phyloP scores from a whole-genome alignment of 1,284 basidiomycete genomes.

The Butyriboletus appendiculatus region DNA sequence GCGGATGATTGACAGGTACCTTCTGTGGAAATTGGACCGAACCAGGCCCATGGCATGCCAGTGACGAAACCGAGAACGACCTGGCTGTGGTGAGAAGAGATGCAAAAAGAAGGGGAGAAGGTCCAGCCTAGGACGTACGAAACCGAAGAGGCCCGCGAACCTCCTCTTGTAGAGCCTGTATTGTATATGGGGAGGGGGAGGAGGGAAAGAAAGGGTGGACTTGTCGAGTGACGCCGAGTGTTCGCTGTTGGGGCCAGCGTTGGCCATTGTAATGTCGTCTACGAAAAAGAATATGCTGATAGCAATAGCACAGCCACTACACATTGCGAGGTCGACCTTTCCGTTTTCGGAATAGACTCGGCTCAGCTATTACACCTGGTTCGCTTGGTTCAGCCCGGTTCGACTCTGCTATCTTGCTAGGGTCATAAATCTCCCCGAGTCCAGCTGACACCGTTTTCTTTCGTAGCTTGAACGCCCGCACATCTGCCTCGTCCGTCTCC shows the following conservation, averaged over 20 bases:
- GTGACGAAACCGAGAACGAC: constrained; percentile 59
- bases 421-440: constrained; percentile 73
- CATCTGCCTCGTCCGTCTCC: constrained; percentile 45
- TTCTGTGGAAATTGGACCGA: constrained; percentile 72
- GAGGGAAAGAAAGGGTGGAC: neutral
- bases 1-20: constrained; percentile 40
- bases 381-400: constrained; percentile 16
- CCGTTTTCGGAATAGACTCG: constrained; percentile 24
- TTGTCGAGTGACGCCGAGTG: constrained; percentile 1
- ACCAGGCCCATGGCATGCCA: constrained; percentile 71
- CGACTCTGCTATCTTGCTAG: constrained; percentile 54
- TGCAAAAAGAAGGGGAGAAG: neutral
- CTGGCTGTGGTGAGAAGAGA: constrained; percentile 35
- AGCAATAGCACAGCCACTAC: neutral
- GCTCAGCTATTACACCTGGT: constrained; percentile 2
- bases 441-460: constrained; percentile 58
- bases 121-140: constrained; percentile 43
- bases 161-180: constrained; percentile 69
- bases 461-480: constrained; percentile 63
- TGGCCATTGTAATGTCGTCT: neutral
- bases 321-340: constrained; percentile 1
- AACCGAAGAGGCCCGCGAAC: constrained; percentile 61
- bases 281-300: neutral
- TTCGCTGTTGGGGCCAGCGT: no score
- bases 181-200: neutral